Evolutionary conservation across 441 rosid genomes (phyloP).

Genomic region (Bocquillonia castaneifolia): DNA sequence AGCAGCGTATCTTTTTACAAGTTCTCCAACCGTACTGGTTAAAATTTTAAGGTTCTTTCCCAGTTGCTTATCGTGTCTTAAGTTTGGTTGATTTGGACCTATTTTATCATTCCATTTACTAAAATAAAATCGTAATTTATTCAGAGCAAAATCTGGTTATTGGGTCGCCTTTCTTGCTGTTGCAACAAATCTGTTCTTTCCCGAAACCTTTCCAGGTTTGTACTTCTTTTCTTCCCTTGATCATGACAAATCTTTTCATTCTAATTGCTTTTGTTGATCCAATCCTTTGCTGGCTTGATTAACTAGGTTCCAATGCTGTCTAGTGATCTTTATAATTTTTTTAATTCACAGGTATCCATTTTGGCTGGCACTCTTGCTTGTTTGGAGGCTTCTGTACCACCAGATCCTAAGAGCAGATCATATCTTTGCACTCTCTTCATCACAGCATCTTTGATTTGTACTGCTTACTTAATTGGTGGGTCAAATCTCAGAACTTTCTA

Average conservation of each 20-base stretch:
- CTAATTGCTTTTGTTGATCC: no score
- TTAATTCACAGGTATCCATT: no score
- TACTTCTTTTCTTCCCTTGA: not conserved
- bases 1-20: conserved; percentile 34
- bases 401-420: conserved; percentile 49
- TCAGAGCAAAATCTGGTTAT: conserved; percentile 48
- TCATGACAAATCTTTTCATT: not conserved
- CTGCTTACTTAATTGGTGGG: conserved; percentile 55
- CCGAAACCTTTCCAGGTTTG: conserved; percentile 42
- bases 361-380: no score
- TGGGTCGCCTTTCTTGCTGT: conserved; percentile 49
- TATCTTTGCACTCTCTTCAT: conserved; percentile 51
- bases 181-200: conserved; percentile 35
- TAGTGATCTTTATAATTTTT: no score
- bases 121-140: conserved; percentile 13
- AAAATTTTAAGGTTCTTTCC: conserved; percentile 41
- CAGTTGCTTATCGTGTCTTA: not conserved
- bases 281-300: no score
- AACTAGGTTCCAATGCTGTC: no score
- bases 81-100: not conserved
- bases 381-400: conserved; percentile 38
- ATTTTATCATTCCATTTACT: not conserved
- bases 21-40: conserved; percentile 41
- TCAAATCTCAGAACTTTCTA: no score
- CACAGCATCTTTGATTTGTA: conserved; percentile 42